Evolutionary conservation across 768 basidiomycete species (phyloP).

Genomic region (Mycena floridula): DNA sequence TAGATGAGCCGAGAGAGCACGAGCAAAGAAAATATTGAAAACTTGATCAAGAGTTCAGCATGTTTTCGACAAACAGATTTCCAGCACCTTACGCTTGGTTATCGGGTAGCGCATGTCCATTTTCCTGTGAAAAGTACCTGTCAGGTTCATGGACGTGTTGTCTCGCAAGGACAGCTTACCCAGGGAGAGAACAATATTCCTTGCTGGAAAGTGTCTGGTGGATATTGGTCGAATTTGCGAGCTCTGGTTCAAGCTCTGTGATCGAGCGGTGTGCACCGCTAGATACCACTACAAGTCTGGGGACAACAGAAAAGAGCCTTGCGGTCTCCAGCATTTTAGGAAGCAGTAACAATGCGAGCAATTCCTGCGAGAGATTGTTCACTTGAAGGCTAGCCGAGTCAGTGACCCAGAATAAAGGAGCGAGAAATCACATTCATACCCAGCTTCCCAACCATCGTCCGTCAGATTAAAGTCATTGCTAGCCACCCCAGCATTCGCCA

Average conservation of each 20-base stretch:
- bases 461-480: conserved; percentile 16
- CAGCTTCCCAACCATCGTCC: conserved; percentile 39
- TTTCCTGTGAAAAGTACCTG: no score
- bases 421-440: conserved; percentile 21
- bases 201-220: conserved; percentile 17
- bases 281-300: conserved; percentile 24
- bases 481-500: conserved; percentile 36
- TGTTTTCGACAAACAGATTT: no score
- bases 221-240: conserved; percentile 14
- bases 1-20: no score
- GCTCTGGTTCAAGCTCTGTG: conserved; percentile 12
- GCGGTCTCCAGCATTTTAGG: conserved; percentile 22
- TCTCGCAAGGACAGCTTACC: no score
- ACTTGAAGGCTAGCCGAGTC: conserved; percentile 25
- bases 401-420: not conserved
- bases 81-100: no score
- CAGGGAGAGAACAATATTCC: no score
- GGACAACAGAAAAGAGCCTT: conserved; percentile 9
- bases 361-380: conserved; percentile 25
- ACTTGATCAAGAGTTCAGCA: no score
- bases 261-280: conserved; percentile 20
- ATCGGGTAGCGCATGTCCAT: no score
- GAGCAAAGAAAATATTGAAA: no score
- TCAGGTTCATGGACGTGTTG: no score
- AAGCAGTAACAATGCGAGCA: conserved; percentile 26